Base-by-base conservation (phyloP, 352 stramenopile species). In the Pythium periplocum region DNA sequence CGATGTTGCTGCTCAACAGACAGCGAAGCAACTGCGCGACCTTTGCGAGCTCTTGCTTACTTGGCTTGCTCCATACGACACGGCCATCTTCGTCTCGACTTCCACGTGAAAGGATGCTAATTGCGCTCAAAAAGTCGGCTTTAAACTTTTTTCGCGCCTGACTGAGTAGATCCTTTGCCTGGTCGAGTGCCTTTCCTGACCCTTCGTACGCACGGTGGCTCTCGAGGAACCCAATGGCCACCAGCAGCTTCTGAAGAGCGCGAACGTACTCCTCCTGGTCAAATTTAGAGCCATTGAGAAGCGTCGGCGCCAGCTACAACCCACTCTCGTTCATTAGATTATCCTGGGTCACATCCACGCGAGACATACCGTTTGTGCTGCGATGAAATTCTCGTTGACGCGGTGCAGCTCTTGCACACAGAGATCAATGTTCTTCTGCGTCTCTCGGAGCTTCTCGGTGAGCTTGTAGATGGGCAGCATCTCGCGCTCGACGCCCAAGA, bases 381-480 rank as follows among this genome's bases (percentile, higher is more conserved):
- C 76, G 39, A 85, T 61, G 51, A 93, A 90, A 51, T 89, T 90
- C 48, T 87, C 68, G 51, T 90, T 78, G 50, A 93, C 79, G 44
- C 69, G 66, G 2, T 66, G 72, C 51, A 93, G 57, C 59, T 90
- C 76, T 34, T 75, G 69, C 26, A 93, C 81, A 42, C 80, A 90
- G 6, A 87, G 51, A 45, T 93, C 83, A 34, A 93, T 93, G 49
- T 91, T 93, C 62, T 84, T 83, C 56, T 93, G 83, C 12, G 79
- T 90, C 56, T 76, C 77, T 54, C 79, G 75, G 17, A 93, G 72
- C 59, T 80, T 76, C 58, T 90, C 79, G 1, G 83, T 93, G 62
- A 93, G 78, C 48, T 84, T 87, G 67, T 93, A 93, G 56, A 93
- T 82, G 31, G 82, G 79, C 53, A 87, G 64, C 82, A 90, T 93